Base-by-base conservation (phyloP, 768 basidiomycete species). In the Aureoboletus auriporus region DNA sequence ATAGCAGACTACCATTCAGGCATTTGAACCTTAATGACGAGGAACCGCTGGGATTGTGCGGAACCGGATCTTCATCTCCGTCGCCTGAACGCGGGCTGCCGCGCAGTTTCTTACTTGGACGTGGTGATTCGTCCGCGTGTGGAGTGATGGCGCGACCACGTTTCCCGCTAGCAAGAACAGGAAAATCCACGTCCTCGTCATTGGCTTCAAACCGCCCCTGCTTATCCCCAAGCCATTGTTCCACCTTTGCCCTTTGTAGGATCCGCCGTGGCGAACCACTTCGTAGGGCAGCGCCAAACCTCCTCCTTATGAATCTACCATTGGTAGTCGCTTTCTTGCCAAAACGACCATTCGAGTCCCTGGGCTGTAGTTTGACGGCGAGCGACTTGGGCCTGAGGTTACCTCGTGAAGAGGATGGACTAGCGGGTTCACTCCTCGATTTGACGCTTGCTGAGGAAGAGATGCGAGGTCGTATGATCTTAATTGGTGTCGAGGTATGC, bases 261-360 rank as follows among this genome's bases (percentile, higher is more conserved):
- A 69, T 69, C 51, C 72, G 70, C 16, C 74, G 70, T 13, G 72
- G 65, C 17, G 67, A 46, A 52, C 53, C 58, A 52, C 43, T 55
- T 41, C 44, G 62, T 30, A 58, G 40, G 51, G 34, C 20, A 4
- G 20, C 40, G 30, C 52, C 34, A 44, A 64, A 47, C 43, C 66
- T 62, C 60, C 64, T 74, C 57, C 73, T 70, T 50, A 69, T 59
- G 47, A 67, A 71, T 57, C 64, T 70, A 42, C 75, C 75, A 41
- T 76, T 72, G 11, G 73, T 76, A 14, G 67, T 69, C 31, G 68
- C 71, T 61, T 85, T 84, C 69, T 77, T 82, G 31, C 82, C 83
- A 54, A 87, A 86, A 14, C 83, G 73, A 37, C 84, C 84, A 53
- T 86, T 84, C 14, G 66, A 67, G 44, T 80, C 77, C 49, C 84